Conservation (phyloP, 176 grass and related monocot genomes). For the Juncus effusus region DNA sequence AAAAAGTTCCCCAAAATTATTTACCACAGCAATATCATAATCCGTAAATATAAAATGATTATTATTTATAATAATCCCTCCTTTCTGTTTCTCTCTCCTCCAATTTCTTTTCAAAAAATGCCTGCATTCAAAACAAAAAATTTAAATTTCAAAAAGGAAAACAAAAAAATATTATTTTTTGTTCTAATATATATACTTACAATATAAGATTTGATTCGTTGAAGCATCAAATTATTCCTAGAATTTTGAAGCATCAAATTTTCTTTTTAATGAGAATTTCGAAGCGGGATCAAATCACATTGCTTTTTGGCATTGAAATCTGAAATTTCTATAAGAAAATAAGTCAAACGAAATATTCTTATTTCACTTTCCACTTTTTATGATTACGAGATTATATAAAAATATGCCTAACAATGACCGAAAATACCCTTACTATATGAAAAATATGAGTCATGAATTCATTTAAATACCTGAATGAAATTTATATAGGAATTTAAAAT, state of each 20-base stretch:
- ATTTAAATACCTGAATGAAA: conserved; percentile 68
- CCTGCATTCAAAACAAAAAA: conserved; percentile 31
- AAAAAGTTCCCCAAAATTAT: conserved; percentile 79
- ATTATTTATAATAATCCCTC: conserved; percentile 1
- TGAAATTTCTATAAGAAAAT: conserved; percentile 81
- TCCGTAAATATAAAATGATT: conserved; percentile 72
- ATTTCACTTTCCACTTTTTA: neutral
- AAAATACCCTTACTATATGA: no score
- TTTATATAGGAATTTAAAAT: conserved; percentile 58
- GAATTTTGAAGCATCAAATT: conserved; percentile 52
- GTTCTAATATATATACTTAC: conserved; percentile 45
- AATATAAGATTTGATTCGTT: conserved; percentile 89
- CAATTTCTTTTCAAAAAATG: conserved; percentile 64
- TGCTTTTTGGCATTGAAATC: conserved; percentile 86
- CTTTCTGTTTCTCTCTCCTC: conserved; percentile 39
- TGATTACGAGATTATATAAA: neutral
- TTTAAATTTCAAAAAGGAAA: neutral
- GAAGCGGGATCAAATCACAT: conserved; percentile 62
- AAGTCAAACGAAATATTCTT: conserved; percentile 36
- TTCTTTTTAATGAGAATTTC: conserved; percentile 48
- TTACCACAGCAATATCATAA: conserved; percentile 71
- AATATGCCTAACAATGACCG: neutral
- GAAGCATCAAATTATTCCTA: conserved; percentile 81
- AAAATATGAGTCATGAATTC: neutral
- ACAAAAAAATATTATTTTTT: neutral